A percentile compares a stretch with the other conserved stretches of the same genome.
Evolutionary conservation across 2,329 filamentous ascomycete genomes (phyloP).

Genomic region (Seiridium unicorne): DNA sequence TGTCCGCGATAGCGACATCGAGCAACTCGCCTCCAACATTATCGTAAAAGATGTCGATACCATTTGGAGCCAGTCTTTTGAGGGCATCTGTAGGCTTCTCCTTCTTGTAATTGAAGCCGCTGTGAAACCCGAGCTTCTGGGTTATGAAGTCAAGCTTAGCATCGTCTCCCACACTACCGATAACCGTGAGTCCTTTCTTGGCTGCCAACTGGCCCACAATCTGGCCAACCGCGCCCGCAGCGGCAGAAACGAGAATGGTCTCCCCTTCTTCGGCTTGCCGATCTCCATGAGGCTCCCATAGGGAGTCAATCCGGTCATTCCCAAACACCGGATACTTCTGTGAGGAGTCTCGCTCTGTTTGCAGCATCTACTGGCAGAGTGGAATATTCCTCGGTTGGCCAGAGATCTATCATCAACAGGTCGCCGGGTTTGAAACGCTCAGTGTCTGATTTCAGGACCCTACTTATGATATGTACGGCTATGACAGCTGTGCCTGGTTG

Average conservation of each 20-base stretch:
- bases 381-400: neutral
- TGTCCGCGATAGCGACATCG: constrained; percentile 23
- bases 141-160: constrained; percentile 71
- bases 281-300: constrained; percentile 65
- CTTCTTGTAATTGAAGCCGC: constrained; percentile 86
- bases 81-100: constrained; percentile 70
- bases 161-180: constrained; percentile 77
- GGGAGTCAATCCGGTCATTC: constrained; percentile 45
- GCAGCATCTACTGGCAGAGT: neutral
- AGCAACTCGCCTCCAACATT: constrained; percentile 54
- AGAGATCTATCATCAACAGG: neutral
- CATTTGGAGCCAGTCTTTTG: constrained; percentile 68
- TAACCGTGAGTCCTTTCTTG: constrained; percentile 73
- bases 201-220: constrained; percentile 82
- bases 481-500: neutral
- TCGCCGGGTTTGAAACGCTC: neutral
- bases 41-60: constrained; percentile 67
- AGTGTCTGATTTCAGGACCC: neutral
- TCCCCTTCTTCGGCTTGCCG: constrained; percentile 71
- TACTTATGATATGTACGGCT: neutral
- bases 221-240: constrained; percentile 79
- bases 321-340: constrained; percentile 10
- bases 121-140: constrained; percentile 51
- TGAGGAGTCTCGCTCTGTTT: neutral
- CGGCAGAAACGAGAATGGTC: constrained; percentile 79